Percentiles rank a stretch among this genome's conserved stretches.
Conservation (phyloP, 2,329 filamentous ascomycete genomes). For the Pseudocercospora crystallina region DNA sequence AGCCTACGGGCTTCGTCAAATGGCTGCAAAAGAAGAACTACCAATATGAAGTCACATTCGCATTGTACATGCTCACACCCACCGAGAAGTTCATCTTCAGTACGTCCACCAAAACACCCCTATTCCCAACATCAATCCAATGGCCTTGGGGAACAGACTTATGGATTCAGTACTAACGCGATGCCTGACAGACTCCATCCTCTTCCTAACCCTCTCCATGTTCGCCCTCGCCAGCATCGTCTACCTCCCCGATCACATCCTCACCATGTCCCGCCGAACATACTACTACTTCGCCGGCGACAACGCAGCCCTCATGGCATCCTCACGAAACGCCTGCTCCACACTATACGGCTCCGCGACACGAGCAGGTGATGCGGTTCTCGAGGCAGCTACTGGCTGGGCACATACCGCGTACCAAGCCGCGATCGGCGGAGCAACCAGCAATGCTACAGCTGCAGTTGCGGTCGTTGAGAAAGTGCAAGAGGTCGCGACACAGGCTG, state of each 20-base stretch:
- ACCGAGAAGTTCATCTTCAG: conserved; percentile 97
- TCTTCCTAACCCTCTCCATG: conserved; percentile 86
- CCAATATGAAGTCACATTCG: conserved; percentile 96
- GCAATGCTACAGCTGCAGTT: conserved; percentile 3
- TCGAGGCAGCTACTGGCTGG: conserved; percentile 20
- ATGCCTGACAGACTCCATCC: conserved; percentile 68
- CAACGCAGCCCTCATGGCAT: conserved; percentile 10
- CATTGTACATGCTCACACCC: conserved; percentile 94
- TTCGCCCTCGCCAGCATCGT: conserved; percentile 82
- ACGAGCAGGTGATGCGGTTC: conserved; percentile 16
- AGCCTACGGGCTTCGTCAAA: conserved; percentile 61
- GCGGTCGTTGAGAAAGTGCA: conserved; percentile 17
- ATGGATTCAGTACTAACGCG: conserved; percentile 1
- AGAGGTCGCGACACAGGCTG: conserved; percentile 22
- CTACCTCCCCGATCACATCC: conserved; percentile 90
- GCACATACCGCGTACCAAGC: conserved; percentile 25
- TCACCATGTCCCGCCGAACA: conserved; percentile 76
- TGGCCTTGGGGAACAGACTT: not conserved
- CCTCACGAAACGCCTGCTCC: conserved; percentile 19
- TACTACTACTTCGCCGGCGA: conserved; percentile 97
- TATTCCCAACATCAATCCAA: not conserved
- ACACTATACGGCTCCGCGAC: conserved; percentile 22
- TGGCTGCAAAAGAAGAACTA: conserved; percentile 96
- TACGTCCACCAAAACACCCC: conserved; percentile 50
- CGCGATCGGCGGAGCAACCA: conserved; percentile 20